Conservation (phyloP, 176 grass and related monocot genomes). For the Bromus sterilis region DNA sequence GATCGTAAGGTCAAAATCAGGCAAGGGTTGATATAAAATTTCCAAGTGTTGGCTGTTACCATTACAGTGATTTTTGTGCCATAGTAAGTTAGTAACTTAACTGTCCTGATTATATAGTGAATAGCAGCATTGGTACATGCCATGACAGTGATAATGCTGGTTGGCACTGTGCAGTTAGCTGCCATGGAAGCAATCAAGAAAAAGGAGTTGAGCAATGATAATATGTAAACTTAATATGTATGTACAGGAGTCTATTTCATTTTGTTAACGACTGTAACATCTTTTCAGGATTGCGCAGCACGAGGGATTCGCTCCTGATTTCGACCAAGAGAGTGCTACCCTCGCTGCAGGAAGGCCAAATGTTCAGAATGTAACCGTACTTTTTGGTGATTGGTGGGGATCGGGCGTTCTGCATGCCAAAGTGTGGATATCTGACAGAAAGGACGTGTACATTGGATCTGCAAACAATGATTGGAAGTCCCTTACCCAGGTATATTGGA, state of each 20-base stretch:
- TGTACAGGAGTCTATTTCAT: neutral
- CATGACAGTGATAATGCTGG: neutral
- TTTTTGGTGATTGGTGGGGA: constrained; percentile 81
- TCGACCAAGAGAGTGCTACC: constrained; percentile 68
- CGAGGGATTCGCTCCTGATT: constrained; percentile 77
- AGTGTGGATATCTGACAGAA: constrained; percentile 91
- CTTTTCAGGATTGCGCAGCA: constrained; percentile 84
- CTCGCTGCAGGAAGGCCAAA: constrained; percentile 76
- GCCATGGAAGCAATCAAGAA: neutral
- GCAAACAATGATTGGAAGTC: constrained; percentile 99
- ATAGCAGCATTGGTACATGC: neutral
- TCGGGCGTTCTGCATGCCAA: constrained; percentile 86
- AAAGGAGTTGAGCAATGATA: neutral
- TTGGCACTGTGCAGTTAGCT: neutral
- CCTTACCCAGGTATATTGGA: constrained; percentile 64
- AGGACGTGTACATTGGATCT: constrained; percentile 85
- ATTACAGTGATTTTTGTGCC: neutral
- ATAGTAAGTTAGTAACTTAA: neutral
- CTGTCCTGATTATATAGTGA: neutral
- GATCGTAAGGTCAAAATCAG: constrained; percentile 73
- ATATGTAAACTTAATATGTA: neutral
- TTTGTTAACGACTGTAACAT: neutral
- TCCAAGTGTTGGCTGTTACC: neutral
- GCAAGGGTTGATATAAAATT: constrained; percentile 9
- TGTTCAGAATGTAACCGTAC: constrained; percentile 80